Percentiles rank a stretch among this genome's conserved stretches.
Evolutionary conservation across 1,284 basidiomycete species (phyloP).

Genomic region (Ceratorhiza oryzae-sativae): DNA sequence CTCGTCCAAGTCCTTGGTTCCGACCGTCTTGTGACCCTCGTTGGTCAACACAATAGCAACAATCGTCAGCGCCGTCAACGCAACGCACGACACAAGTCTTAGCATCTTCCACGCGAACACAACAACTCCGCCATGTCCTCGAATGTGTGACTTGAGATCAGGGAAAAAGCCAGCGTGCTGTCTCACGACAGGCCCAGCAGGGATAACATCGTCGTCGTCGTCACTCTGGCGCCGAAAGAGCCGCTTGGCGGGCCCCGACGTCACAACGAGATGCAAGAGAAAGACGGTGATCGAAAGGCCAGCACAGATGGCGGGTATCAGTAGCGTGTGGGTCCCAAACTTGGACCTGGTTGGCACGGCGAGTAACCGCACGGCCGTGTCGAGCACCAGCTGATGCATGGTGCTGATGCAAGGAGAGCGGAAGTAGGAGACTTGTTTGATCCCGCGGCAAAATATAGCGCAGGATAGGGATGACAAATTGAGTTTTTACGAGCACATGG

Average conservation of each 20-base stretch:
- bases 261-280: slow-evolving; percentile 11
- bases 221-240: not conserved
- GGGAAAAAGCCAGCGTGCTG: slow-evolving; percentile 35
- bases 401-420: not conserved
- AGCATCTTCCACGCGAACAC: slow-evolving; percentile 37
- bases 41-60: slow-evolving; percentile 21
- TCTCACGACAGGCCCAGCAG: not conserved
- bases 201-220: not conserved
- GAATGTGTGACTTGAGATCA: slow-evolving; percentile 20
- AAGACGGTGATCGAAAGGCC: slow-evolving; percentile 1
- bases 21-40: slow-evolving; percentile 25
- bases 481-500: slow-evolving; percentile 21
- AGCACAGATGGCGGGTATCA: slow-evolving; percentile 21
- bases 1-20: slow-evolving; percentile 8
- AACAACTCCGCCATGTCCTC: slow-evolving; percentile 24
- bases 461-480: slow-evolving; percentile 12
- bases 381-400: slow-evolving; percentile 34
- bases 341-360: slow-evolving; percentile 27
- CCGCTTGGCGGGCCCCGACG: slow-evolving; percentile 9
- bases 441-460: no score
- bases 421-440: no score
- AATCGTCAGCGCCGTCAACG: slow-evolving; percentile 37
- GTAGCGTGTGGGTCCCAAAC: slow-evolving; percentile 3
- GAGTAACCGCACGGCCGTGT: slow-evolving; percentile 18
- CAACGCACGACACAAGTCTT: slow-evolving; percentile 28